Evolutionary conservation across 2,329 filamentous ascomycete species (phyloP), one percentile per base, ranked within the genome.

Genomic region (Fusarium compactum): DNA sequence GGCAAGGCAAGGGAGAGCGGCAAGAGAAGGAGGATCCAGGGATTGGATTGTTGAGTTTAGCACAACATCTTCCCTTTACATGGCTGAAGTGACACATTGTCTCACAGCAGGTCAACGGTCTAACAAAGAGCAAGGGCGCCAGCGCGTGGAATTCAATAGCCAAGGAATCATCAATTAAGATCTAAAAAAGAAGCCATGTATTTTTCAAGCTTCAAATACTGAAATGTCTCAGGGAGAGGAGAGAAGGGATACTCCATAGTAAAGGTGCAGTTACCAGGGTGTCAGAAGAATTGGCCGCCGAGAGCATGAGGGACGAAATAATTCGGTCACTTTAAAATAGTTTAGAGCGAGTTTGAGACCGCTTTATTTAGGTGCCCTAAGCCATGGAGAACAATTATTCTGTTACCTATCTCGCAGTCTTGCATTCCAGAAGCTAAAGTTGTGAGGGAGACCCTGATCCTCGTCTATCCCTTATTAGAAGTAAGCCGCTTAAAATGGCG

Each of bases 31-130:
- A 25, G 30, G 8, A 47, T 58, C 3, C 56, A 60, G 41, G 58
- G 58, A 58, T 41, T 22, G 2, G 15, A 8, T 58, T 47, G 48
- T 20, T 40, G 25, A 60, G 44, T 34, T 54, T 29, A 58, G 29
- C 18, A 43, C 20, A 25, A 11, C 47, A n/a, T 40, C 32, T 52
- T 52, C 48, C 58, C 58, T 59, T 60, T 20, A n/a, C n/a, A 30
- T 58, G 58, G 57, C 40, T 58, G 30, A 59, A 10, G 25, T 58
- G 41, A 58, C 27, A 58, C 58, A n/a, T 30, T 59, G 58, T 59
- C 54, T 59, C 41, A 59, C 14, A 40, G 8, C 24, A 27, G 32
- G 10, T 5, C n/a, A 40, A 12, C 18, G 6, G 25, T 7, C 20
- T 40, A 52, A 52, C 32, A 52, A 52, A 27, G 48, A 18, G 32